Evolutionary conservation across 2,329 filamentous ascomycete species (phyloP), one percentile per base, ranked within the genome.

Genomic region (Diplodia mutila): DNA sequence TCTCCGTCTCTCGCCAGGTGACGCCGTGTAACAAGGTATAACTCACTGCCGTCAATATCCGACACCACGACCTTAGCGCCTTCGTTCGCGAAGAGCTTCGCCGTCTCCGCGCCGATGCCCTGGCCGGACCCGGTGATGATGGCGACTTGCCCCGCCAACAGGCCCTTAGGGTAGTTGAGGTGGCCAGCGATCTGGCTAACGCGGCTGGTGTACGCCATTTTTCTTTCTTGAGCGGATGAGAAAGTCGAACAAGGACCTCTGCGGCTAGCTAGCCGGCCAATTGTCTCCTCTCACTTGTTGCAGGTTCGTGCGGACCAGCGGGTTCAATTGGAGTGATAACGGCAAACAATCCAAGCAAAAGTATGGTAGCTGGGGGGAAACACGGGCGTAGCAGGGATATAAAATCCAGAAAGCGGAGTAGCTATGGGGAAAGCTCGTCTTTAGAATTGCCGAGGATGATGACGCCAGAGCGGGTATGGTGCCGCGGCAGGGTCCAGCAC

Each of bases 61-160:
- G 91, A 90, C 54, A 97, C 84, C 12, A 97, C 83, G 0, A 97
- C 92, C 76, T 90, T 93, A 18, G 93, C 92, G 27, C 93, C 93
- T 79, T 97, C 92, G 69, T 93, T 94, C 14, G 92, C 92, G 74
- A 97, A 96, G 3, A 96, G 81, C 11, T 89, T 85, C 8, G 93
- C 93, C 37, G 90, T 85, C 80, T 97, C 93, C 32, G 92, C 93
- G 27, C 93, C 93, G 77, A 97, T 97, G 69, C 93, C 93, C 78
- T 96, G 92, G 9, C 91, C 92, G 21, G 89, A 89, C 53, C 93
- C 92, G 2, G 93, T 97, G 77, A 97, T 90, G 78, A 97, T 96
- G 74, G 93, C 93, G 18, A 91, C 88, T 77, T 97, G 92, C 64
- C 90, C 91, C 34, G 86, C 86, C 66, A 97, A 87, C 78, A 97